Evolutionary conservation across 2,329 filamentous ascomycete species (phyloP), one percentile per base, ranked within the genome.

Genomic region (Ramichloridium luteum): DNA sequence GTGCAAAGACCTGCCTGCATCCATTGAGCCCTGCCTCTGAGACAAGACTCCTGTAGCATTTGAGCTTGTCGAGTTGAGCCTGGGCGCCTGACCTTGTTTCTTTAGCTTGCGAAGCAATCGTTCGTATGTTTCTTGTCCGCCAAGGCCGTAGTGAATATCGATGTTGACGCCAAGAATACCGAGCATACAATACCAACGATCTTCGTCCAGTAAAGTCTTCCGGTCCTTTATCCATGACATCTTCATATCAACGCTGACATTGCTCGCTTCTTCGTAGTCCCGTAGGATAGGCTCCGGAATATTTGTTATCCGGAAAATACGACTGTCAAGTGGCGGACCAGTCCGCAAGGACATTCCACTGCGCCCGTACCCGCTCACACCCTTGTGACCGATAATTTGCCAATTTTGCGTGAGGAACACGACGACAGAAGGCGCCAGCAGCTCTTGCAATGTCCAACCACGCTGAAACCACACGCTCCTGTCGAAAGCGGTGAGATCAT

Each of bases 321-420:
- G 20, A 23, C 20, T 23, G 20, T n/a, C 20, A 23, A 23, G 20
- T 23, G 20, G 20, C 8, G 20, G 20, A 8, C 20, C 20, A 8
- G 20, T 23, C 8, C 20, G 20, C 20, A 23, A 8, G 20, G 20
- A 23, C 20, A 23, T n/a, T 8, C 20, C 20, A n/a, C 20, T 23
- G 8, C 8, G 20, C n/a, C 20, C 20, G n/a, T 23, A 23, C n/a
- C 20, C 20, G 20, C 20, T 23, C 8, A 8, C 8, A 12, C 30
- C 30, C n/a, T 37, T 37, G 13, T 37, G 35, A 4, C 35, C 31
- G 13, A 37, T 28, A 13, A 37, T 13, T 11, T 31, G n/a, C 35
- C 35, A 34, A 4, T 28, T 11, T 6, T 15, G 10, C 10, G 12
- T 30, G 10, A 30, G 10, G 13, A 30, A 30, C 13, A 30, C 20